Base-by-base conservation (phyloP, 495 filamentous ascomycete species). In the Penicillium maclennaniae region DNA sequence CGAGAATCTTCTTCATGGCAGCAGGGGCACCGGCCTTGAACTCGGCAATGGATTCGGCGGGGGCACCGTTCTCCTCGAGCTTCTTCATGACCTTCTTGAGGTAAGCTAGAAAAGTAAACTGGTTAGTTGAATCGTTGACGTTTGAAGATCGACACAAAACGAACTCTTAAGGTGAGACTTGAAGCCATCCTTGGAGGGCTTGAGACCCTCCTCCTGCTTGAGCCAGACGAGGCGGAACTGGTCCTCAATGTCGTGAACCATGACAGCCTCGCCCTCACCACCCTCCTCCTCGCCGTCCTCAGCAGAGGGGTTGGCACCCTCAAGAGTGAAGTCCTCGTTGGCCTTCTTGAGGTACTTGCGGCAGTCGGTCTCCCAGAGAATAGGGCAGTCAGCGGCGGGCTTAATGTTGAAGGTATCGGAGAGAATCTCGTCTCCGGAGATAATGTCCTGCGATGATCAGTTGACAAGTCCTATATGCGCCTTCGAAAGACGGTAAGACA, bases 251-350 rank as follows among this genome's bases (percentile, higher is more conserved):
- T 98, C 92, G 82, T 95, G 95, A 76, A 97, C 95, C 73, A 83
- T 83, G 55, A 62, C 55, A 50, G 60, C 19, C 54, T 62, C 69
- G 47, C 65, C 68, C 69, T 87, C 69, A 51, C 73, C 69, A 51
- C 65, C 65, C 49, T 92, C 92, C 20, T 92, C 92, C 20, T 85
- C 90, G 48, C 69, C 85, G 62, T 86, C 93, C 78, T 97, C 93
- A 56, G 93, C 91, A 53, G 93, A 97, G 53, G 93, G 88, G 77
- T 97, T 98, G 77, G 91, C 95, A 71, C 93, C 93, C 67, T 84
- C 96, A 65, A 97, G 91, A 85, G 87, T 77, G 73, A 96, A 83
- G 58, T 87, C 71, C 59, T 91, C 87, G 63, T 63, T 66, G 43
- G 69, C 80, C 53, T 84, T 89, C 71, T 86, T 78, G 19, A 83